Base-by-base conservation (phyloP, 805 yeast species). In the Kodamaea laetipori region DNA sequence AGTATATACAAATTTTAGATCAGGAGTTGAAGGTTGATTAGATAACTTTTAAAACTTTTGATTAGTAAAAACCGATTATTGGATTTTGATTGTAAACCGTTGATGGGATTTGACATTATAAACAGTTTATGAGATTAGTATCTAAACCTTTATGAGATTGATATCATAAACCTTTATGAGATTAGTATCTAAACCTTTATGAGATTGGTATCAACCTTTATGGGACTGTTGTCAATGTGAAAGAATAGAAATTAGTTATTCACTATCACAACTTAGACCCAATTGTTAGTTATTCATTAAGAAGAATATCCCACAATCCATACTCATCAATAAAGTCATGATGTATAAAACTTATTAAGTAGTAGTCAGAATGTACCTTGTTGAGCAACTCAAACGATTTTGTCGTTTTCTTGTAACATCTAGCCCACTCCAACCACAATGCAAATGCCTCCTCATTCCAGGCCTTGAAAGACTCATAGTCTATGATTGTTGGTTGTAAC, bases 381-480 rank as follows among this genome's bases (percentile, higher is more conserved):
- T 78, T 77, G 50, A 94, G 74, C 53, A 92, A 73, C 37, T 77
- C 66, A 56, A 74, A 78, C n/a, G 90, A 69, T 18, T 66, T 66
- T 10, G 81, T 64, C 61, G 64, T 66, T 69, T 74, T 67, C 51
- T 81, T 77, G 61, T 90, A 94, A 44, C 94, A 72, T 50, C 84
- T 75, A 37, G 85, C 86, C 99, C 99, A 94, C 61, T 90, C 96
- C 31, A 73, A 66, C 94, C 97, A 87, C 47, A 94, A 85, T 45
- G 80, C 76, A 64, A 89, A 94, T 0, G 96, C 95, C 63, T 94
- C 99, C 56, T 90, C 97, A 53, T 84, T 80, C 99, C 99, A 94
- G 0, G 97, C 97, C 52, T 79, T 78, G 70, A 94, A 92, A 1
- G 97, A 88, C 54, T 90, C 96, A 53, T 81, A 86, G 58, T 90